Evolutionary conservation across 805 yeast genomes (phyloP), one percentile per base, ranked within the genome.

Genomic region (Monosporozyma servazzii): DNA sequence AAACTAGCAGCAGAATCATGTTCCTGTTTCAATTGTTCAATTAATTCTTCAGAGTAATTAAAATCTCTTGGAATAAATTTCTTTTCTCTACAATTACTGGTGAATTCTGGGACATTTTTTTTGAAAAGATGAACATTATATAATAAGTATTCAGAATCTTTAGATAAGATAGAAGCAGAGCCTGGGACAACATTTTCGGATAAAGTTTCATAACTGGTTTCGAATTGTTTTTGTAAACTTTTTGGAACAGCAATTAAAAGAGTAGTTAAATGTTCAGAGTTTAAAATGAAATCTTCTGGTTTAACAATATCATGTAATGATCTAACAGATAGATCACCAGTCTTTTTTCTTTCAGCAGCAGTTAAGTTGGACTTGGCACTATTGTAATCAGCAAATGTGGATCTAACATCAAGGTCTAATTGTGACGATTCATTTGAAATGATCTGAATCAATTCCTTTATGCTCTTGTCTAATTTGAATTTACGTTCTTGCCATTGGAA

Each of bases 41-140:
- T 77, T 43, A 76, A 68, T 54, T 84, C 88, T 62, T 87, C 95
- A 5, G 91, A 83, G 69, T 88, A 90, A 53, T 81, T 80, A 64
- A 89, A 88, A 60, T 93, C 99, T 64, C 99, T 81, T 43, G 96
- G 96, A 56, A 86, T 80, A 83, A 88, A 93, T 71, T 87, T 88
- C 59, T 75, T 76, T 62, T 93, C 99, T 66, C 98, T 80, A 42
- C 87, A 78, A 48, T 81, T 80, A 52, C 75, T 72, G 47, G 79
- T 72, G 61, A 88, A 91, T 53, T 84, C 87, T 27, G 79, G 76
- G 39, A 79, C 81, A 60, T 73, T 84, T 70, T 89, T 93, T 62
- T 85, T 86, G 78, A 93, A 93, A 54, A 93, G 67, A 2, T 96
- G 87, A 17, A 88, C 89, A 47, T 83, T 77, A 72, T 79, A 90